phyloP scores from a whole-genome alignment of 495 filamentous ascomycete genomes.

The Aspergillus avenaceus region DNA sequence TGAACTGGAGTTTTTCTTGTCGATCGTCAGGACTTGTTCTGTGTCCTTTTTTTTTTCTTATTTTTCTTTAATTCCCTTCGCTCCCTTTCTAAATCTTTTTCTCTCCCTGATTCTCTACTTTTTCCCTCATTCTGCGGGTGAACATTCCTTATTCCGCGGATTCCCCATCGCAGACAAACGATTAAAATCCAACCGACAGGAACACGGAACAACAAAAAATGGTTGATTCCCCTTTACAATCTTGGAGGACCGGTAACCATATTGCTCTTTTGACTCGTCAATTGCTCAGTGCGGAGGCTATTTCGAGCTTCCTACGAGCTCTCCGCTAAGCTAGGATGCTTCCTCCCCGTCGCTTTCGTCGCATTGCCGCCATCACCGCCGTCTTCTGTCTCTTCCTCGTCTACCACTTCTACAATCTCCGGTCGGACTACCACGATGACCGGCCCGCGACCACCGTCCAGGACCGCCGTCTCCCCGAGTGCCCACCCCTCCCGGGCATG shows the following conservation, averaged over 20 bases:
- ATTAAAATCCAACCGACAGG: not conserved
- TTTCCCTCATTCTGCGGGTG: constrained; percentile 1
- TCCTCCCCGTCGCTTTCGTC: constrained; percentile 26
- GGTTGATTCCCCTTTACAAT: not conserved
- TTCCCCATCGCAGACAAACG: not conserved
- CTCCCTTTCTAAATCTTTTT: constrained; percentile 6
- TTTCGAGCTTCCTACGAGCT: not conserved
- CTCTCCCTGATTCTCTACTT: constrained; percentile 3
- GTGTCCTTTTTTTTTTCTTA: constrained; percentile 1
- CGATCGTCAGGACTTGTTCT: not conserved
- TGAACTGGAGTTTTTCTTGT: not conserved
- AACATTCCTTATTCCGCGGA: constrained; percentile 3
- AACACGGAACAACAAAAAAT: constrained; percentile 3
- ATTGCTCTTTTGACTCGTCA: not conserved
- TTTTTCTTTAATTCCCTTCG: constrained; percentile 1
- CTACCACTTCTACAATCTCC: constrained; percentile 29
- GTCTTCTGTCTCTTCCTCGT: constrained; percentile 26
- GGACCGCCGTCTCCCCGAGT: constrained; percentile 17
- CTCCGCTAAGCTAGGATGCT: constrained; percentile 19
- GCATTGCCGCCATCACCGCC: constrained; percentile 23
- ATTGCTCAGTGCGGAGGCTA: not conserved
- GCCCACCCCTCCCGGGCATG: constrained; percentile 39
- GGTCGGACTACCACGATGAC: constrained; percentile 10
- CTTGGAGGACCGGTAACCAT: constrained; percentile 12
- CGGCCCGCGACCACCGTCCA: constrained; percentile 10